Percentiles rank a stretch among this genome's conserved stretches.
Conservation (phyloP, 2,329 filamentous ascomycete genomes). For the Clonostachys rosea region DNA sequence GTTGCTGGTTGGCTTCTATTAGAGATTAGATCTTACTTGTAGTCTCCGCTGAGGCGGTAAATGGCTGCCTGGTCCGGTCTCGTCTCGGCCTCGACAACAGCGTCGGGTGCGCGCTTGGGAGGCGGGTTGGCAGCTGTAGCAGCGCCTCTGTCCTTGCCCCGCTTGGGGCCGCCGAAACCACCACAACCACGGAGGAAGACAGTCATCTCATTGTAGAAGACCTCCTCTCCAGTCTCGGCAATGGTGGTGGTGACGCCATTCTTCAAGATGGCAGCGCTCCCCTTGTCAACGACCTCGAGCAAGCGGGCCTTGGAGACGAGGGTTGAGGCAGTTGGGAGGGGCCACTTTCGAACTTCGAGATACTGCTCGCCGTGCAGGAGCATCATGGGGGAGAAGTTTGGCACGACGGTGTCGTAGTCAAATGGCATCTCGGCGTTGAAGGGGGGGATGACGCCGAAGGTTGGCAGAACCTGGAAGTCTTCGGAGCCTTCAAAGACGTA, state of each 20-base stretch:
- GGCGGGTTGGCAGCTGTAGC: slow-evolving; percentile 76
- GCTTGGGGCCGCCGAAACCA: slow-evolving; percentile 81
- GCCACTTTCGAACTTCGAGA: slow-evolving; percentile 88
- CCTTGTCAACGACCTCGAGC: slow-evolving; percentile 95
- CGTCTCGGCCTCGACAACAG: slow-evolving; percentile 80
- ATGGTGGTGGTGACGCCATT: slow-evolving; percentile 78
- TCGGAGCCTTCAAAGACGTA: slow-evolving; percentile 89
- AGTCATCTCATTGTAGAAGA: slow-evolving; percentile 97
- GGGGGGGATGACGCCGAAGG: slow-evolving; percentile 93
- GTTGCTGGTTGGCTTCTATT: neutral
- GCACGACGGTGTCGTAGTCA: slow-evolving; percentile 75
- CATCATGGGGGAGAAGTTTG: slow-evolving; percentile 98
- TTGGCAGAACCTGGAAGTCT: slow-evolving; percentile 89
- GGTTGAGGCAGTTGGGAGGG: slow-evolving; percentile 78
- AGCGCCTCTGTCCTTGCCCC: slow-evolving; percentile 72
- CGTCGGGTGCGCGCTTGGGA: slow-evolving; percentile 73
- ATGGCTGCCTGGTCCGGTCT: slow-evolving; percentile 87
- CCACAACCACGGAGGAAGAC: slow-evolving; percentile 89
- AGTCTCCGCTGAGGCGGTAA: slow-evolving; percentile 90
- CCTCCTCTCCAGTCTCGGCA: slow-evolving; percentile 76
- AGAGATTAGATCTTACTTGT: slow-evolving; percentile 54
- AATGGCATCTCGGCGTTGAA: slow-evolving; percentile 82
- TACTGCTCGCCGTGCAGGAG: slow-evolving; percentile 98
- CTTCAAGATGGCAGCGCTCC: slow-evolving; percentile 79
- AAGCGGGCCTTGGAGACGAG: slow-evolving; percentile 75